These are phyloP conservation scores for Aspergillus pseudoterreus DNA, from an alignment of 2,329 filamentous ascomycete species.

Conservation along the genomic window DNA sequence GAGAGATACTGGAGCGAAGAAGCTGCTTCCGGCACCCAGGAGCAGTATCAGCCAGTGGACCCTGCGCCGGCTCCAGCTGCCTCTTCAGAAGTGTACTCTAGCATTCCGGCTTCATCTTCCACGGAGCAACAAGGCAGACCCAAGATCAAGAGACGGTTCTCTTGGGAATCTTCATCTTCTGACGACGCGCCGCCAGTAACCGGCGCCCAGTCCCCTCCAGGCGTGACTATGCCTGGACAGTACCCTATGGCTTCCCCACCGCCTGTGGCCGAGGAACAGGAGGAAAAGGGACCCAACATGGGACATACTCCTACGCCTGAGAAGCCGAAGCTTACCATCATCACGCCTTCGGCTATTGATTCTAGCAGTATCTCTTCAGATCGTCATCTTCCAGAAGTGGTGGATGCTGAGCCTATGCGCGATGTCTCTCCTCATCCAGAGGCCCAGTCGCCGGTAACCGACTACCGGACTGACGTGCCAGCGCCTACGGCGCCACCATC, in stretches of 20 bases:
- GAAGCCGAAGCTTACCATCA: slow-evolving; percentile 29
- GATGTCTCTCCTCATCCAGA: slow-evolving; percentile 7
- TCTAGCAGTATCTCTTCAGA: slow-evolving; percentile 13
- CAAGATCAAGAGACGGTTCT: slow-evolving; percentile 39
- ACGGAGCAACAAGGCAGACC: slow-evolving; percentile 16
- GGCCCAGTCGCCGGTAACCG: slow-evolving; percentile 2
- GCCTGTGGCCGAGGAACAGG: slow-evolving; percentile 3
- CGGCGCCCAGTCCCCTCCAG: slow-evolving; percentile 12
- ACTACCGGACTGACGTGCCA: slow-evolving; percentile 8
- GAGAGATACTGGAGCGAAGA: slow-evolving; percentile 36
- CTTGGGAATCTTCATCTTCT: slow-evolving; percentile 37
- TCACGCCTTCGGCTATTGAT: slow-evolving; percentile 22
- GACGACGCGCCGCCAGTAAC: slow-evolving; percentile 15
- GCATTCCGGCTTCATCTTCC: slow-evolving; percentile 4
- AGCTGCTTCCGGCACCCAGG: slow-evolving; percentile 14
- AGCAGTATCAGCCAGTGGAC: slow-evolving; percentile 10
- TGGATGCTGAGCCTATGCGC: slow-evolving; percentile 9
- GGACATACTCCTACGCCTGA: slow-evolving; percentile 13
- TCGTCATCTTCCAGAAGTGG: slow-evolving; percentile 10
- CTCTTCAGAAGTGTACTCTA: slow-evolving; percentile 15
- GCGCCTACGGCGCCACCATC: slow-evolving; percentile 13
- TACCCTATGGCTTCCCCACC: slow-evolving; percentile 13
- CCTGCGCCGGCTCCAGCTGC: slow-evolving; percentile 8
- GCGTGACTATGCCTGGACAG: slow-evolving; percentile 16
- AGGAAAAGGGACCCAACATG: background rate